Evolutionary conservation across 2,329 filamentous ascomycete species (phyloP), one percentile per base, ranked within the genome.

Genomic region (Cladophialophora yegresii): DNA sequence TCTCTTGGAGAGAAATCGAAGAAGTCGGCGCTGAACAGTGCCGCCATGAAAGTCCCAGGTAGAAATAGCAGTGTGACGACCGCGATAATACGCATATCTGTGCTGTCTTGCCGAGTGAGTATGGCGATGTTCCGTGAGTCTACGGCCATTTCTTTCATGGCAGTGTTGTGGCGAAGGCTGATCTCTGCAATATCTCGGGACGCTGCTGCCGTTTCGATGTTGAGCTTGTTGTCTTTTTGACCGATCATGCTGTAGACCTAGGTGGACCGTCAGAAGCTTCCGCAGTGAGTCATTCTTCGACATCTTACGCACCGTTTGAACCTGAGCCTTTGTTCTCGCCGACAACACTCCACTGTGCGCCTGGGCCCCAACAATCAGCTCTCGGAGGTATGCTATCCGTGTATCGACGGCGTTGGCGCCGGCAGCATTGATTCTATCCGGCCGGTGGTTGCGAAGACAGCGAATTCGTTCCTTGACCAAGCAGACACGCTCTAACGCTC

Each of bases 21-120:
- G 40, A 67, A 62, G 28, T 51, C 60, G 7, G 61, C 40, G 20
- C 56, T 54, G 50, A 67, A 67, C 4, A 64, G 23, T 3, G 64
- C 61, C 67, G 78, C 75, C 65, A 79, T 73, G 65, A 79, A 79
- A 12, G 77, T 78, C 0, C 74, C 76, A 1, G 78, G 78, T 1
- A 79, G 74, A 64, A 79, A 80, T 2, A 75, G 64, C 68, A 79
- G 77, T 43, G 76, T 79, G 61, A 80, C 71, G 1, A 77, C 68
- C 0, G 78, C 75, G 16, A 80, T 75, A 2, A 74, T 75, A 54
- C 76, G 74, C 75, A 80, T 78, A 7, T 74, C 73, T 1, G 72
- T 70, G 58, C 74, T 75, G 55, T 77, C 75, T 33, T 71, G 66
- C 59, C 71, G 66, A 2, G 71, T 72, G 40, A 67, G 49, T 10